phyloP scores from a whole-genome alignment of 805 yeast genomes.

The Ogataea allantospora region DNA sequence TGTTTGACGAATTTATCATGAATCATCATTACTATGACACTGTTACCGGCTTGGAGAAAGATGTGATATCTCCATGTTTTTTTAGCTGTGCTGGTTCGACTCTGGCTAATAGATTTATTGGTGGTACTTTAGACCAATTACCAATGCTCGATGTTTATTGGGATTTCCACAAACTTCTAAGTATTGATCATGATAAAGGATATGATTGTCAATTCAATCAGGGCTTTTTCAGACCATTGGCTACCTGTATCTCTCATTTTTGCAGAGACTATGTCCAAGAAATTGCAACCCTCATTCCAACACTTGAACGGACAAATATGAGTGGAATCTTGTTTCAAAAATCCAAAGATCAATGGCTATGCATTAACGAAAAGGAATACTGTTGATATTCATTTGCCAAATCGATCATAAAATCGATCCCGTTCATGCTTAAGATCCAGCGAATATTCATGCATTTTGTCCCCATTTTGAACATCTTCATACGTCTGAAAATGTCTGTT shows the following conservation, averaged over 20 bases:
- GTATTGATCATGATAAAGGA: conserved; percentile 39
- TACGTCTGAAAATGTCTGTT: conserved; percentile 25
- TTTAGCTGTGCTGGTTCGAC: conserved; percentile 52
- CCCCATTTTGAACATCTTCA: conserved; percentile 29
- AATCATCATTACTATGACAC: conserved; percentile 59
- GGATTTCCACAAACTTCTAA: conserved; percentile 49
- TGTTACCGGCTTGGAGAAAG: conserved; percentile 48
- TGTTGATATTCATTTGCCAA: conserved; percentile 22
- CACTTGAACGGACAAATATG: conserved; percentile 33
- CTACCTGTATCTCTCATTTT: conserved; percentile 46
- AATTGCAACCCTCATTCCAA: conserved; percentile 35
- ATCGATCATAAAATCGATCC: conserved; percentile 29
- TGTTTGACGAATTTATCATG: conserved; percentile 60
- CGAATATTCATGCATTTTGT: conserved; percentile 23
- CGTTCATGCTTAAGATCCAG: conserved; percentile 29
- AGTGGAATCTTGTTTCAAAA: conserved; percentile 43
- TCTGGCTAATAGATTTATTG: conserved; percentile 29
- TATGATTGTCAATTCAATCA: conserved; percentile 44
- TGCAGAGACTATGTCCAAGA: conserved; percentile 40
- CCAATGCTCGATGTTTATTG: conserved; percentile 40
- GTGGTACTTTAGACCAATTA: conserved; percentile 6
- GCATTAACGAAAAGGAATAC: conserved; percentile 19
- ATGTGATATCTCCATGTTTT: conserved; percentile 57
- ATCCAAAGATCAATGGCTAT: conserved; percentile 15
- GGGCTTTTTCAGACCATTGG: conserved; percentile 40